Base-by-base conservation (phyloP, 495 filamentous ascomycete species). In the Elasticomyces elasticus region DNA sequence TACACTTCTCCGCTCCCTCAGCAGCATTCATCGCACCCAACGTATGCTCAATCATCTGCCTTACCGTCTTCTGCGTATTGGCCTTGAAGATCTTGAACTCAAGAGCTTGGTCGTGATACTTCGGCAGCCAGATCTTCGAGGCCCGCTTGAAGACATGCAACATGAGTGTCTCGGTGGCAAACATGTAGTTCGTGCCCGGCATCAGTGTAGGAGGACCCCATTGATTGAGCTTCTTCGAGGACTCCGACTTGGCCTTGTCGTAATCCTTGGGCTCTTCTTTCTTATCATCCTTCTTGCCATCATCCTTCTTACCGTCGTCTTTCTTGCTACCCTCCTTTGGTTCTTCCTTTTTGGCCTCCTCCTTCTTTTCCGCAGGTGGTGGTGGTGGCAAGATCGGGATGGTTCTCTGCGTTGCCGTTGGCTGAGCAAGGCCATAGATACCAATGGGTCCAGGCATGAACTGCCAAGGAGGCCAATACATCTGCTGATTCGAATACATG, bases 1-100 rank as follows among this genome's bases (percentile, higher is more conserved):
- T 42, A 28, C 56, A 59, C 49, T 52, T 38, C n/a, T 25, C 37
- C 37, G 12, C 3, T 23, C 23, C 51, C 11, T 51, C 46, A 2
- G 10, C 25, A 2, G 15, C 19, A 17, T 41, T 55, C n/a, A n/a
- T n/a, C 26, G 19, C 17, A 11, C 40, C 38, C n/a, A 49, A 25
- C 11, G 51, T 46, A 24, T 51, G 26, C 35, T 59, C 56, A 28
- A 59, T 55, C 17, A 59, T 37, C 25, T 27, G 31, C 23, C 24
- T 4, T 5, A 55, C 33, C 12, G 51, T 59, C 43, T 49, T 51
- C 22, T 59, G 45, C 11, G 49, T 44, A 27, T 30, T 30, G 27
- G 49, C 56, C 17, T 50, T 28, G 46, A 49, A 59, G 52, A 59
- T 55, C 52, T 55, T 59, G 45, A 59, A 59, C 4, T 31, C 44